These are phyloP conservation scores for Isoetes taiwanensis DNA, from an alignment of 75 land plant species.

Conservation along the genomic window DNA sequence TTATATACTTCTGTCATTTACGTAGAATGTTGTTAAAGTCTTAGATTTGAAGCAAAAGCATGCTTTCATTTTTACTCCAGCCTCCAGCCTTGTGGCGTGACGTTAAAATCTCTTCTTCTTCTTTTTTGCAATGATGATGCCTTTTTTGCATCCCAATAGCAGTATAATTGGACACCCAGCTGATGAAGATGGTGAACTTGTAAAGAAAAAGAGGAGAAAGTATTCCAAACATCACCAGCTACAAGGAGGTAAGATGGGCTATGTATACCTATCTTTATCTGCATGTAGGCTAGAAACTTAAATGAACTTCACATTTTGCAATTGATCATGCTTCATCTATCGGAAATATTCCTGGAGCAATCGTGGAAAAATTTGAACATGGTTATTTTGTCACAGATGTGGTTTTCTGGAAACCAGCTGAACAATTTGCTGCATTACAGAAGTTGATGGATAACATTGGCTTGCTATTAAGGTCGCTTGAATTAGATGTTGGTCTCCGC, in stretches of 20 bases:
- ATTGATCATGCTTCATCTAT: constrained; percentile 14
- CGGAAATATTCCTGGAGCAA: constrained; percentile 39
- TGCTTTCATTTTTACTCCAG: no score
- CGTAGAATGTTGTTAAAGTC: no score
- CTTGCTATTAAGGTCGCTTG: no score
- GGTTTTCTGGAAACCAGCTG: no score
- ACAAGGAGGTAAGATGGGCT: constrained; percentile 6
- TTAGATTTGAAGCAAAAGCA: no score
- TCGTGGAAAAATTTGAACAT: constrained; percentile 63
- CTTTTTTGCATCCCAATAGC: background rate
- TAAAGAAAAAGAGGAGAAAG: constrained; percentile 10
- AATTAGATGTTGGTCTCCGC: background rate
- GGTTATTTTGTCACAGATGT: constrained; percentile 67
- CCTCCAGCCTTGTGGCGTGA: no score
- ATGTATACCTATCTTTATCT: background rate
- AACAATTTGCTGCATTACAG: no score
- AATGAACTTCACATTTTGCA: constrained; percentile 6
- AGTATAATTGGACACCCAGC: background rate
- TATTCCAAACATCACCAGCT: background rate
- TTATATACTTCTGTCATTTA: no score
- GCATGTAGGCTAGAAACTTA: background rate
- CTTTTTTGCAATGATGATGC: background rate
- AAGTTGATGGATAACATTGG: no score
- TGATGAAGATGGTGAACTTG: background rate
- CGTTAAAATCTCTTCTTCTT: no score